Evolutionary conservation across 2,329 filamentous ascomycete species (phyloP), one percentile per base, ranked within the genome.

Genomic region (Pseudogymnoascus sp.): DNA sequence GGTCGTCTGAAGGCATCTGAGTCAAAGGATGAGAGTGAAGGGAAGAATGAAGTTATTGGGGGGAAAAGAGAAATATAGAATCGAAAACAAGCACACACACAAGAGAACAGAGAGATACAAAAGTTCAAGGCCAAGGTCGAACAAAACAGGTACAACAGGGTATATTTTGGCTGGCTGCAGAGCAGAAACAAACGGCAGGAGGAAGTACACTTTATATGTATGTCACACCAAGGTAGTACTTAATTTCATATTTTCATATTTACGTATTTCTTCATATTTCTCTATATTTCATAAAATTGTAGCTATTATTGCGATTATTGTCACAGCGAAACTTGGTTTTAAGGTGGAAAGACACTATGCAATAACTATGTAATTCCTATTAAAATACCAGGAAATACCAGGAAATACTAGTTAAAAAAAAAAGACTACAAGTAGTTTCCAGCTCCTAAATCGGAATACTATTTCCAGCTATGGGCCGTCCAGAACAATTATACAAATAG

Each of bases 71-170:
- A 31, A 28, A 43, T 21, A 11, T 36, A 36, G 34, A 13, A 41
- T 19, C 19, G 16, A 21, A 51, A 51, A 28, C 45, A 51, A 21
- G n/a, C 13, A 39, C 14, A 41, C 19, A 14, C 16, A n/a, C n/a
- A n/a, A n/a, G n/a, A n/a, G n/a, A n/a, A n/a, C n/a, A 19, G 8
- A 10, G 19, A 51, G 4, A 51, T 25, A 31, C 28, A 31, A 54
- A 54, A 54, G 23, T 28, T 11, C 25, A 48, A 48, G 43, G 21
- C 14, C 48, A 48, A 54, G 48, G 23, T 54, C 14, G 48, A 54
- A 54, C 48, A 54, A 54, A 54, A 54, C 48, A 54, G 48, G 48
- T 54, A 54, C 48, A 28, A 11, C 48, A 54, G 48, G 48, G 48
- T 54, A 31, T 54, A 54, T 45, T 45, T n/a, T 45, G 48, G 48